phyloP scores from a whole-genome alignment of 495 filamentous ascomycete genomes.

The Aspergillus coremiiformis region DNA sequence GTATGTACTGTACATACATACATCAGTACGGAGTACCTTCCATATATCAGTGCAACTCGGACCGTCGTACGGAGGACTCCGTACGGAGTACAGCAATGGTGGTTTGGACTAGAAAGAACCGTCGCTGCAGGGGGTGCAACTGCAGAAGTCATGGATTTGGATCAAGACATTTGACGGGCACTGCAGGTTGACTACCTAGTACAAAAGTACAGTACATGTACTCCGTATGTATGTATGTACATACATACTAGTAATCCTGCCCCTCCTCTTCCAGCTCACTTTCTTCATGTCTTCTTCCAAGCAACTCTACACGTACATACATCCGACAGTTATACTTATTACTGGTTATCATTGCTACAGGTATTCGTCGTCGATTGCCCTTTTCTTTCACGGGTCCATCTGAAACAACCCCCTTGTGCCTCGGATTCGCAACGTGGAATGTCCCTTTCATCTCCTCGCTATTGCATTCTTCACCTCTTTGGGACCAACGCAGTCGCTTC shows the following conservation, averaged over 20 bases:
- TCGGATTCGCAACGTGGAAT: slow-evolving; percentile 17
- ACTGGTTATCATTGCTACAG: background rate
- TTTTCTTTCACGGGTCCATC: background rate
- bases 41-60: too few relatives aligned
- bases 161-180: too few relatives aligned
- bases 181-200: too few relatives aligned
- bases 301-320: background rate
- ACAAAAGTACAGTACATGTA: too few relatives aligned
- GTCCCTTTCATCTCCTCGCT: slow-evolving; percentile 5
- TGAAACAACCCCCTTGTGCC: background rate
- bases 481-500: slow-evolving; percentile 12
- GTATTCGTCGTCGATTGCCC: background rate
- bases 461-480: slow-evolving; percentile 1
- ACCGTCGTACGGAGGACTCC: background rate
- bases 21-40: too few relatives aligned
- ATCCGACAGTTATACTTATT: background rate
- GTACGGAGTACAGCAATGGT: background rate
- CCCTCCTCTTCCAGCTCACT: too few relatives aligned
- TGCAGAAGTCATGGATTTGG: too few relatives aligned
- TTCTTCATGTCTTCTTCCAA: too few relatives aligned
- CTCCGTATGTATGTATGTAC: too few relatives aligned
- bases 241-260: too few relatives aligned
- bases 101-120: background rate
- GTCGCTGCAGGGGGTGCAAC: background rate
- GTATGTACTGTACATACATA: too few relatives aligned